Percentiles rank a stretch among this genome's conserved stretches.
These are phyloP conservation scores for Papiliotrema laurentii DNA, from an alignment of 1,284 basidiomycete species.

Conservation along the genomic window DNA sequence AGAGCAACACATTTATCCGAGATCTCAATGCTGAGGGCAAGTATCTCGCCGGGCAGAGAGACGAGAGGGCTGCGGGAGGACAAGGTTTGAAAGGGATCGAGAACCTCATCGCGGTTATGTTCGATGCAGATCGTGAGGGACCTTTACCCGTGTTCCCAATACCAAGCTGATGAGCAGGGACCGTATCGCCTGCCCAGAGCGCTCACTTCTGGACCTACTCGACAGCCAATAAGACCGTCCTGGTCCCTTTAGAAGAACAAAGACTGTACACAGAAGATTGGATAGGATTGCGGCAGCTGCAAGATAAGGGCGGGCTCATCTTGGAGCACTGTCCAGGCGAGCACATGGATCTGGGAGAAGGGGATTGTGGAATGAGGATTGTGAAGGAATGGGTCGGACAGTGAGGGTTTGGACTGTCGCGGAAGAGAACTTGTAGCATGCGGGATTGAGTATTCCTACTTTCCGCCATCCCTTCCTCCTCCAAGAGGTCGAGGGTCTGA, in stretches of 20 bases:
- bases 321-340: slow-evolving; percentile 67
- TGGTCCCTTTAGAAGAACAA: slow-evolving; percentile 70
- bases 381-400: slow-evolving; percentile 46
- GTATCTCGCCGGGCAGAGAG: slow-evolving; percentile 7
- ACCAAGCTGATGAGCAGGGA: slow-evolving; percentile 17
- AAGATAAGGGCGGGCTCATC: slow-evolving; percentile 63
- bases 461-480: too few species aligned
- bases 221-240: slow-evolving; percentile 44
- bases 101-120: slow-evolving; percentile 47
- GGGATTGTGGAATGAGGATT: slow-evolving; percentile 45
- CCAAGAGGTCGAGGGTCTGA: too few species aligned
- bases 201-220: slow-evolving; percentile 42
- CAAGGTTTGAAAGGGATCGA: slow-evolving; percentile 34
- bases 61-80: slow-evolving; percentile 22
- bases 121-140: slow-evolving; percentile 45
- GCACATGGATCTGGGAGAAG: slow-evolving; percentile 77
- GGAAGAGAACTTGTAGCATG: too few species aligned
- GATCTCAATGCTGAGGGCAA: slow-evolving; percentile 41
- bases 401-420: slow-evolving; percentile 2
- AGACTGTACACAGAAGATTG: slow-evolving; percentile 79
- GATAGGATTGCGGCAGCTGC: slow-evolving; percentile 75
- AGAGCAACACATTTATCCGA: slow-evolving; percentile 55
- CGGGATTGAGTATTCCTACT: too few species aligned
- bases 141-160: slow-evolving; percentile 2
- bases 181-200: slow-evolving; percentile 42